Conservation (phyloP, 345 rosid genomes). For the Populus davidiana region DNA sequence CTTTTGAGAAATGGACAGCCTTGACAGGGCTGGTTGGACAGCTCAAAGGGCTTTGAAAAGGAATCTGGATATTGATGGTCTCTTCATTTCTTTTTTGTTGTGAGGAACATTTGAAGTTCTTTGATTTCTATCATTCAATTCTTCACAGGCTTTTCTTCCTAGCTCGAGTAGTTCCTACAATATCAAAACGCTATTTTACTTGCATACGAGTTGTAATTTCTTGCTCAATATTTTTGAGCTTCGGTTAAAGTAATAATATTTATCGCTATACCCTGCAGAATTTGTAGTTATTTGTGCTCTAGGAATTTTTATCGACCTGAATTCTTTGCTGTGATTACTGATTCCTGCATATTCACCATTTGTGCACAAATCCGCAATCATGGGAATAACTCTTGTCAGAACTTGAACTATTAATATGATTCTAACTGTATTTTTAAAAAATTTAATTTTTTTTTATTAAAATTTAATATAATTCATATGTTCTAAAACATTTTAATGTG, state of each 20-base stretch:
- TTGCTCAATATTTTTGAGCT: slow-evolving; percentile 21
- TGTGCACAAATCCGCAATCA: neutral
- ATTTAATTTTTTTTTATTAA: too few relatives aligned
- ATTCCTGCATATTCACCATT: neutral
- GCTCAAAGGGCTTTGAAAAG: slow-evolving; percentile 61
- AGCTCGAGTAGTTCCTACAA: neutral
- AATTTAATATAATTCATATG: too few relatives aligned
- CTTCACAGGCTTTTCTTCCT: neutral
- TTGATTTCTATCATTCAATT: neutral
- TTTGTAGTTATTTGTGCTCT: neutral
- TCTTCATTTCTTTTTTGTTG: neutral
- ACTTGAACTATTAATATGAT: neutral
- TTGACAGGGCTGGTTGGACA: slow-evolving; percentile 63
- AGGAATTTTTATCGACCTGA: neutral
- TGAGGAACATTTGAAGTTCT: neutral
- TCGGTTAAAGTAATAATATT: slow-evolving; percentile 4
- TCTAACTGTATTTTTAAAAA: too few relatives aligned
- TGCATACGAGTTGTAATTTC: slow-evolving; percentile 9
- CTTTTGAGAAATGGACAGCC: slow-evolving; percentile 76
- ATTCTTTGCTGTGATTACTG: neutral
- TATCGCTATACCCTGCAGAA: neutral
- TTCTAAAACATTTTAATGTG: too few relatives aligned
- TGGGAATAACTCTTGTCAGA: neutral
- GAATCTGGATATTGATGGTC: neutral
- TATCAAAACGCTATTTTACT: neutral